Evolutionary conservation across 352 stramenopile species (phyloP).

Genomic region (Globisporangium mamillatum): DNA sequence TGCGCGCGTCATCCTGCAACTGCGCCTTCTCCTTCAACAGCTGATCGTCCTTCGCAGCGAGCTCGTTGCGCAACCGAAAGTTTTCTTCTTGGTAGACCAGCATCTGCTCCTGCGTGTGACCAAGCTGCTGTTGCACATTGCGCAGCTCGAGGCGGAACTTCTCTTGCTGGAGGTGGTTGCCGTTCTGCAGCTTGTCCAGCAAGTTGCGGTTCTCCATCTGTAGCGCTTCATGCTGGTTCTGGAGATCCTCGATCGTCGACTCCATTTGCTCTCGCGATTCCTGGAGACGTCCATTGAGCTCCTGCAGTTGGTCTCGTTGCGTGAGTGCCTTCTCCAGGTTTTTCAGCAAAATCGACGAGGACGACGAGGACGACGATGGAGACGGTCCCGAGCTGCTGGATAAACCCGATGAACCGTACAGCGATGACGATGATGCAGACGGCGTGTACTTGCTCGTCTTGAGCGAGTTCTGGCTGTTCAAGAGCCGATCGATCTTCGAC

Average conservation of each 20-base stretch:
- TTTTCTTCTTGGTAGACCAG: slow-evolving; percentile 72
- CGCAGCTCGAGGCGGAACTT: slow-evolving; percentile 67
- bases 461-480: slow-evolving; percentile 53
- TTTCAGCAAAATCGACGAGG: slow-evolving; percentile 53
- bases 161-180: slow-evolving; percentile 65
- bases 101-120: slow-evolving; percentile 66
- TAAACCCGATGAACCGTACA: slow-evolving; percentile 21
- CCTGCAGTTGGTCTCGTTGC: slow-evolving; percentile 66
- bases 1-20: slow-evolving; percentile 54
- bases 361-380: slow-evolving; percentile 26
- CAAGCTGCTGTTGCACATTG: slow-evolving; percentile 58
- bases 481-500: slow-evolving; percentile 75
- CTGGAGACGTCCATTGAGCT: slow-evolving; percentile 45
- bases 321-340: slow-evolving; percentile 69
- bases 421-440: neutral
- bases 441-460: slow-evolving; percentile 44
- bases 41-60: slow-evolving; percentile 59
- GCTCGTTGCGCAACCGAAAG: slow-evolving; percentile 45
- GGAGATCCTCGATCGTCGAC: slow-evolving; percentile 52
- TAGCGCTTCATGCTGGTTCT: slow-evolving; percentile 56
- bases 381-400: slow-evolving; percentile 24
- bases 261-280: slow-evolving; percentile 51
- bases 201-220: slow-evolving; percentile 67
- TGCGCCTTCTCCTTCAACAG: slow-evolving; percentile 51
- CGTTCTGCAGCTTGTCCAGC: slow-evolving; percentile 66